Evolutionary conservation across 1,139 yeast genomes (phyloP), one percentile per base, ranked within the genome.

Genomic region (Waltiozyma sp.): DNA sequence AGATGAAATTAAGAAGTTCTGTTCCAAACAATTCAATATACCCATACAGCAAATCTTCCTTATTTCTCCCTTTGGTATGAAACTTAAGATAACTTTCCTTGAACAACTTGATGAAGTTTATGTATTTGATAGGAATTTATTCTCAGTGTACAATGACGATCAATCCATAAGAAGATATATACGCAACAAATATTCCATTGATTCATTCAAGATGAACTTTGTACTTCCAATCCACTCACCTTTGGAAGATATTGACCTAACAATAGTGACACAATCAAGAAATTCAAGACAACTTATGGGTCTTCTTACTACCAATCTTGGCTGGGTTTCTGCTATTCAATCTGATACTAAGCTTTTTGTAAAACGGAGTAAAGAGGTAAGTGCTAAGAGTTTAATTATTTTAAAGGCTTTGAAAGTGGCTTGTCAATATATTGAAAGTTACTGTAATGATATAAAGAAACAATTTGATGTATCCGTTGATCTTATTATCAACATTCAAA

Each of bases 51-150:
- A 77, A 50, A 57, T 79, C 38, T 75, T 81, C 50, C 61, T 82
- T n/a, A 60, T 82, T 38, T 71, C 84, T 1, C 75, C 85, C 2
- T 80, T 73, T 60, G 91, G 88, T 0, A 69, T 73, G 40, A 77
- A 73, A 52, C 64, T 80, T 50, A 77, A 74, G 57, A 64, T 68
- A 36, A 69, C 72, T 55, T 52, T 53, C 13, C 46, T 49, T 38
- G 58, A 52, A 39, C 52, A 50, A 19, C 41, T 41, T 34, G 63
- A 62, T 42, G 82, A 77, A 44, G 64, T 80, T 3, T 80, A 72
- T 56, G 76, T 75, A 1, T 80, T 69, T 59, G 85, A 80, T 55
- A 73, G 79, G 54, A 64, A 76, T 42, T 59, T 74, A 40, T 80
- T 80, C 50, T 56, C 64, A 5, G 43, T 40, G 13, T 49, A 48